These are phyloP conservation scores for Beauveria caledonica DNA, from an alignment of 2,329 filamentous ascomycete species.

Conservation along the genomic window DNA sequence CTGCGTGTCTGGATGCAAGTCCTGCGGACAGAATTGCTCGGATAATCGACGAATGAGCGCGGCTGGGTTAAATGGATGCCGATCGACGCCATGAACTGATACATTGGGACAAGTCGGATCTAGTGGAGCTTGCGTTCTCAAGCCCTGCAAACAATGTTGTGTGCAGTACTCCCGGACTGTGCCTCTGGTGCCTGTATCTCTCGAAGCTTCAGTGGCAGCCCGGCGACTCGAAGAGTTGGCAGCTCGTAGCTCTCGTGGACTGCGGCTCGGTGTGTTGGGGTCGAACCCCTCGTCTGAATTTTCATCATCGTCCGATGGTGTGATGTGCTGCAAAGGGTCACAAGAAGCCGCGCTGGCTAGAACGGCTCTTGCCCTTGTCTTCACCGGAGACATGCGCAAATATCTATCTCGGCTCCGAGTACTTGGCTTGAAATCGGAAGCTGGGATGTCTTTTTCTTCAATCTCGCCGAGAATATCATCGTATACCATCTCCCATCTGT, in stretches of 20 bases:
- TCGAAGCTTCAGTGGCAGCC: neutral
- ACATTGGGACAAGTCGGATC: neutral
- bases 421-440: constrained; percentile 1
- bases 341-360: neutral
- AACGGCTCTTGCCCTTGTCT: neutral
- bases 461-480: constrained; percentile 2
- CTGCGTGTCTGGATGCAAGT: neutral
- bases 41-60: neutral
- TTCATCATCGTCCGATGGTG: neutral
- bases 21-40: neutral
- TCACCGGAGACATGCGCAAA: neutral
- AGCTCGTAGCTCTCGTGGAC: constrained; percentile 15
- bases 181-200: neutral
- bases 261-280: constrained; percentile 12
- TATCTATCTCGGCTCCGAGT: neutral
- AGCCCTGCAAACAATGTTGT: neutral
- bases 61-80: neutral
- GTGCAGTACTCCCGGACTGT: neutral
- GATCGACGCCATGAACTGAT: neutral
- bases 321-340: neutral
- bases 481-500: constrained; percentile 5
- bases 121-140: neutral
- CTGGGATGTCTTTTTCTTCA: neutral
- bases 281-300: neutral
- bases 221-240: neutral